Conservation (phyloP, 208 protist species). For the Wallacemonas sp. region DNA sequence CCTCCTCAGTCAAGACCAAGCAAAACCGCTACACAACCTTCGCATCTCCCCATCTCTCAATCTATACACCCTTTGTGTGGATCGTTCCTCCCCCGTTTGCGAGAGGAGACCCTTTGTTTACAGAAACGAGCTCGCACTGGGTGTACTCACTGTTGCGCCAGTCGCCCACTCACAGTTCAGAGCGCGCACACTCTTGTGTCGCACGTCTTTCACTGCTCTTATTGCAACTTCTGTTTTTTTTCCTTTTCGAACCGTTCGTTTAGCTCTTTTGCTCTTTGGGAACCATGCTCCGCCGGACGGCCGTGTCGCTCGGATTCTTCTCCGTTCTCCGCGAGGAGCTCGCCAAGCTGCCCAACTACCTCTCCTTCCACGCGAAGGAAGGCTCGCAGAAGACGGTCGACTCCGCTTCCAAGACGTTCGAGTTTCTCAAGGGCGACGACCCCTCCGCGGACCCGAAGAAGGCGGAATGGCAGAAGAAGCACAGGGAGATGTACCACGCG, state of each 20-base stretch:
- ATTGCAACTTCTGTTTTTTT: no score
- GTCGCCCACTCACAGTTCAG: no score
- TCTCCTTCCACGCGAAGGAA: constrained; percentile 28
- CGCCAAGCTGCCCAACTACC: constrained; percentile 39
- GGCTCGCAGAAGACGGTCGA: constrained; percentile 32
- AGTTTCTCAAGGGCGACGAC: constrained; percentile 56
- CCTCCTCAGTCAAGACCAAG: no score
- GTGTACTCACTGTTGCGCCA: no score
- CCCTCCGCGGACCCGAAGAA: constrained; percentile 34
- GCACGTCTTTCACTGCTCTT: no score
- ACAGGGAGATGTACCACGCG: constrained; percentile 64
- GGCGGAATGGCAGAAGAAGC: constrained; percentile 44
- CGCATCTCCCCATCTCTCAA: not conserved
- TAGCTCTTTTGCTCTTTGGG: no score
- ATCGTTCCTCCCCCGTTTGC: no score
- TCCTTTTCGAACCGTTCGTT: not conserved
- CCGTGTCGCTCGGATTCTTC: constrained; percentile 30
- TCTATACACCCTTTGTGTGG: not conserved
- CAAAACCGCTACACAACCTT: not conserved
- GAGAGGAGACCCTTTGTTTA: no score
- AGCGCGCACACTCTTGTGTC: no score
- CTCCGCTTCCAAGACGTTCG: constrained; percentile 34
- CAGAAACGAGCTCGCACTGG: no score
- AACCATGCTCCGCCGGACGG: constrained; percentile 46
- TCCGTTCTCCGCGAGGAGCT: constrained; percentile 47